These are phyloP conservation scores for Aspergillus cavernicola DNA, from an alignment of 495 filamentous ascomycete genomes.

Conservation along the genomic window DNA sequence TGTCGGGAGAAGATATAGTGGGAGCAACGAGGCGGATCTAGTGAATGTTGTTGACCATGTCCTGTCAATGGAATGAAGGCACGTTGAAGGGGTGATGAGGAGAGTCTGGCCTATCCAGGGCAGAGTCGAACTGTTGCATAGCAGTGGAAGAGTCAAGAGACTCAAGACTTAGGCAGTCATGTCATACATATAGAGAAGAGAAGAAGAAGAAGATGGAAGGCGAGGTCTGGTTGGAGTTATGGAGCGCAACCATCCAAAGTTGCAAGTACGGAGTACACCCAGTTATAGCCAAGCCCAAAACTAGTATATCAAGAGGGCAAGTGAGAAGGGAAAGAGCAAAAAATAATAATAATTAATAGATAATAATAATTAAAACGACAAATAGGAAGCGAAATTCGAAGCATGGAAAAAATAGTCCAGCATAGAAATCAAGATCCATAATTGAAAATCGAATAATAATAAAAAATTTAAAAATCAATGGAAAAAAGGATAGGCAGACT, in stretches of 20 bases:
- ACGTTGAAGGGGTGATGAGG: slow-evolving; percentile 23
- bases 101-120: slow-evolving; percentile 18
- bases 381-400: slow-evolving; percentile 5
- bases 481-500: slow-evolving; percentile 13
- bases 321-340: slow-evolving; percentile 12
- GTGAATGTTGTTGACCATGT: slow-evolving; percentile 24
- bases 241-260: slow-evolving; percentile 12
- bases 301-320: slow-evolving; percentile 23
- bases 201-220: slow-evolving; percentile 20
- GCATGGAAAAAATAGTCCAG: slow-evolving; percentile 9
- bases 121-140: slow-evolving; percentile 9
- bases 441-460: slow-evolving; percentile 13
- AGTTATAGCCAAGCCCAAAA: slow-evolving; percentile 21
- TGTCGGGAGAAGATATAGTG: slow-evolving; percentile 9
- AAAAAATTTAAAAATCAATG: slow-evolving; percentile 9
- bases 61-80: slow-evolving; percentile 37
- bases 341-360: slow-evolving; percentile 12
- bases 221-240: slow-evolving; percentile 13
- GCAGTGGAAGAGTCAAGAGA: slow-evolving; percentile 6
- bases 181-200: slow-evolving; percentile 4
- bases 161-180: slow-evolving; percentile 8
- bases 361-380: not conserved
- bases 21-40: slow-evolving; percentile 19
- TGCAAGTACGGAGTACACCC: slow-evolving; percentile 23
- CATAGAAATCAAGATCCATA: slow-evolving; percentile 10